Percentiles rank a stretch among this genome's conserved stretches.
Evolutionary conservation across 78 protist species (phyloP).

Genomic region (Isochrysis galbana): DNA sequence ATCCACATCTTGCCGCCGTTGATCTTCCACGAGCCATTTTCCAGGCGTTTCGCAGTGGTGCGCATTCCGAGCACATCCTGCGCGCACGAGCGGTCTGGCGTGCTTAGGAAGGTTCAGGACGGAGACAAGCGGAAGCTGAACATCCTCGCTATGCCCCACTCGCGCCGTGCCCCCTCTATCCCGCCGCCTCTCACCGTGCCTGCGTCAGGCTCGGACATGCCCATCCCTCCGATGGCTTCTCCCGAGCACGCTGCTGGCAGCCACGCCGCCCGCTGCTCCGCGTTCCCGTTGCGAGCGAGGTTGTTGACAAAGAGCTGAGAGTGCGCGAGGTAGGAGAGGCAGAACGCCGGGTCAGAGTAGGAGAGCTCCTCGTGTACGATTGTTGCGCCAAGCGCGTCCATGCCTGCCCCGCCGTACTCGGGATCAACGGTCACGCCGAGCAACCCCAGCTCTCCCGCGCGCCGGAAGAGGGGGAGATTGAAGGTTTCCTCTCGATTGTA

Average conservation of each 20-base stretch:
- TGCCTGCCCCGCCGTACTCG: slow-evolving; percentile 32
- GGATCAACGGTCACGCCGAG: slow-evolving; percentile 37
- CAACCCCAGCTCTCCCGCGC: slow-evolving; percentile 43
- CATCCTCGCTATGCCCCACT: too few relatives aligned
- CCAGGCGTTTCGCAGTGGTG: slow-evolving; percentile 43
- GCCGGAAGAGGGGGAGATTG: slow-evolving; percentile 37
- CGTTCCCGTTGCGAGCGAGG: slow-evolving; percentile 37
- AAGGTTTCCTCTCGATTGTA: slow-evolving; percentile 23
- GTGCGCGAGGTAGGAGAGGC: slow-evolving; percentile 47
- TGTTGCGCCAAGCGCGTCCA: slow-evolving; percentile 34
- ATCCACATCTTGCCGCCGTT: slow-evolving; percentile 67
- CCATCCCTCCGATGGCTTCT: slow-evolving; percentile 54
- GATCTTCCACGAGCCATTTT: slow-evolving; percentile 39
- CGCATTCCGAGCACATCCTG: slow-evolving; percentile 49
- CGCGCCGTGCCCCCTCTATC: not conserved
- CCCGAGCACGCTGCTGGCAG: slow-evolving; percentile 44
- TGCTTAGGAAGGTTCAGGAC: too few relatives aligned
- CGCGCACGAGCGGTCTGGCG: too few relatives aligned
- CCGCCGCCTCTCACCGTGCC: slow-evolving; percentile 44
- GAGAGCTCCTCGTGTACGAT: slow-evolving; percentile 49
- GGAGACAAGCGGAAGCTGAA: too few relatives aligned
- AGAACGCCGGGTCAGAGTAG: slow-evolving; percentile 39
- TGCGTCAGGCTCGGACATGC: slow-evolving; percentile 58
- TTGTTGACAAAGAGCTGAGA: slow-evolving; percentile 49
- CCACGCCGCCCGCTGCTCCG: slow-evolving; percentile 24